Evolutionary conservation across 129 eudicot species (phyloP).

Genomic region (Kitagawia praeruptora): DNA sequence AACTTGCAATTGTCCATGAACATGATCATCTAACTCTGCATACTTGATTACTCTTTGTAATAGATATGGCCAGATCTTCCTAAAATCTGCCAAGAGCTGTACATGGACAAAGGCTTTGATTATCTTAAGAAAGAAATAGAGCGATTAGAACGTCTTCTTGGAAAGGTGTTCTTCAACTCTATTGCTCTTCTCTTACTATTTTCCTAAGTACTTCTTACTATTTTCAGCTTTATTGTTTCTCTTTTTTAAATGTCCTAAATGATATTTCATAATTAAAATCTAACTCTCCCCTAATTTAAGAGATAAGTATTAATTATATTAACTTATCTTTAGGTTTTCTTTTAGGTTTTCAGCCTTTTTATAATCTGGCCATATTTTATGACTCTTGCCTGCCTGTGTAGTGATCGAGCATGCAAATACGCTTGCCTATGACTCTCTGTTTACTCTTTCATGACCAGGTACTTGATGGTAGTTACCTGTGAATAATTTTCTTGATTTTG

Average conservation of each 20-base stretch:
- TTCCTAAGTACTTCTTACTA: neutral
- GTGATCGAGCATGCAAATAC: no score
- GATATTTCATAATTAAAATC: no score
- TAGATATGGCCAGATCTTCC: slow-evolving; percentile 80
- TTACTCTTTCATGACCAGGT: no score
- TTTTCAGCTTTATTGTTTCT: neutral
- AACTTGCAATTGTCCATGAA: neutral
- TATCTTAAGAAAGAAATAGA: slow-evolving; percentile 76
- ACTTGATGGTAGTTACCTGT: no score
- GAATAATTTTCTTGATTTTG: no score
- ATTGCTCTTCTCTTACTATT: neutral
- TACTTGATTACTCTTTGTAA: slow-evolving; percentile 2
- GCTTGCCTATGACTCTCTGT: no score
- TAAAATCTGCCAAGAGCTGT: slow-evolving; percentile 66
- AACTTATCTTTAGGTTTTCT: neutral
- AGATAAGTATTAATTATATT: no score
- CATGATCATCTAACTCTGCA: neutral
- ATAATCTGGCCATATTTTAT: no score
- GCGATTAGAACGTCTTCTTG: slow-evolving; percentile 76
- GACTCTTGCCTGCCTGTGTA: no score
- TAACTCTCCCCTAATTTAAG: no score
- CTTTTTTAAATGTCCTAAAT: neutral
- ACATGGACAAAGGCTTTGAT: slow-evolving; percentile 66
- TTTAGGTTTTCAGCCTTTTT: no score
- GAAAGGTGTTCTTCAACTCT: slow-evolving; percentile 41